Conservation (phyloP, 140 eudicot species). For the Stevia rebaudiana region DNA sequence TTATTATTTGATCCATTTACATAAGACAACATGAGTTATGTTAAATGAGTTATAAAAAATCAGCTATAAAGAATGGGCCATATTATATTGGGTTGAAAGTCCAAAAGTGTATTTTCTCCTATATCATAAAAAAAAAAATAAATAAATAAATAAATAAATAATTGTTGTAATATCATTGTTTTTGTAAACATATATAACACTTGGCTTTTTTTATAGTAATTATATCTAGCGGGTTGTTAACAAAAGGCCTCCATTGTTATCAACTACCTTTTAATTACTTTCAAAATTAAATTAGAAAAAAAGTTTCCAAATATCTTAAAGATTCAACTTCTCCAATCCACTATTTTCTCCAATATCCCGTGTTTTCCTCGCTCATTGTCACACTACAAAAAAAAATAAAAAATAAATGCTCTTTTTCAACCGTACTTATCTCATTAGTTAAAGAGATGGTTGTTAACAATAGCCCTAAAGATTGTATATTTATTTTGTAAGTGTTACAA, state of each 20-base stretch:
- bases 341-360: background rate
- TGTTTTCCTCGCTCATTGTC: background rate
- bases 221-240: background rate
- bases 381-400: background rate
- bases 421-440: background rate
- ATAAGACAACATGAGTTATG: background rate
- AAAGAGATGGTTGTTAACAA: background rate
- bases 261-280: background rate
- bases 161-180: background rate
- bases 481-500: background rate
- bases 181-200: background rate
- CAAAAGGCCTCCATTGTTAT: background rate
- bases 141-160: too few species aligned
- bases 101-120: background rate
- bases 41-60: background rate
- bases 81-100: background rate
- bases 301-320: background rate
- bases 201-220: background rate
- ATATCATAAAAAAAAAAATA: background rate
- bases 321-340: background rate
- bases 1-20: conserved; percentile 2
- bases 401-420: background rate
- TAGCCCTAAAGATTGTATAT: background rate
- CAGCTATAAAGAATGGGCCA: background rate
- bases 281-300: background rate